phyloP scores from a whole-genome alignment of 208 protist species.

The Angomonas deanei region DNA sequence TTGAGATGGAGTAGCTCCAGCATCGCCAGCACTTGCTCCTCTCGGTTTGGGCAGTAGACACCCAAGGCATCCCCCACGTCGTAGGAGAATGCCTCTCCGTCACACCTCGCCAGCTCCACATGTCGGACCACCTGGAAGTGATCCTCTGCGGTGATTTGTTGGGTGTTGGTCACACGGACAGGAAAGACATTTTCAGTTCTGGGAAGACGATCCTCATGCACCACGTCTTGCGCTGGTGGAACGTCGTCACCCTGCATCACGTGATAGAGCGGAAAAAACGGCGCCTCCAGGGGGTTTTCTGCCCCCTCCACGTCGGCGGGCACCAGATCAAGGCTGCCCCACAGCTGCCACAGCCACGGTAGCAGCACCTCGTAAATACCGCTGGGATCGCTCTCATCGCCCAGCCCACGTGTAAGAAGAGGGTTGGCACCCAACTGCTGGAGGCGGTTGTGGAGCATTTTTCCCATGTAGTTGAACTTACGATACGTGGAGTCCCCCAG shows the following conservation, averaged over 20 bases:
- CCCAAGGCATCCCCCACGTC: conserved; percentile 77
- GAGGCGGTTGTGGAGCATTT: conserved; percentile 90
- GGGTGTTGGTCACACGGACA: conserved; percentile 33
- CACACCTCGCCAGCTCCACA: conserved; percentile 22
- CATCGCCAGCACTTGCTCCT: conserved; percentile 42
- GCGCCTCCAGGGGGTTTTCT: conserved; percentile 14
- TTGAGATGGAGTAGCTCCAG: conserved; percentile 25
- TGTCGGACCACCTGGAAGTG: conserved; percentile 72
- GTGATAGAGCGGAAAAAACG: conserved; percentile 26
- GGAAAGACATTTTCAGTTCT: conserved; percentile 29
- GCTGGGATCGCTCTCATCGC: conserved; percentile 88
- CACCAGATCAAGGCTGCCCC: no score
- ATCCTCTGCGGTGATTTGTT: conserved; percentile 43
- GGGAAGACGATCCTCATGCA: not conserved
- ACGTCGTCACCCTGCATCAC: not conserved
- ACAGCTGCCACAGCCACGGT: conserved; percentile 67
- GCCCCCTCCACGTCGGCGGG: not conserved
- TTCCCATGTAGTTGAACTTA: conserved; percentile 91
- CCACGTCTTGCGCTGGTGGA: not conserved
- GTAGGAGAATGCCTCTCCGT: conserved; percentile 13
- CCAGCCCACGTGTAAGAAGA: conserved; percentile 74
- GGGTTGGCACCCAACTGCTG: conserved; percentile 68
- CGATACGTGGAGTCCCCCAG: conserved; percentile 85
- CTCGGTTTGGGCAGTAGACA: conserved; percentile 61
- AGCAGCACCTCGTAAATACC: conserved; percentile 65